These are phyloP conservation scores for Beauveria bassiana DNA, from an alignment of 2,329 filamentous ascomycete genomes.

Conservation along the genomic window DNA sequence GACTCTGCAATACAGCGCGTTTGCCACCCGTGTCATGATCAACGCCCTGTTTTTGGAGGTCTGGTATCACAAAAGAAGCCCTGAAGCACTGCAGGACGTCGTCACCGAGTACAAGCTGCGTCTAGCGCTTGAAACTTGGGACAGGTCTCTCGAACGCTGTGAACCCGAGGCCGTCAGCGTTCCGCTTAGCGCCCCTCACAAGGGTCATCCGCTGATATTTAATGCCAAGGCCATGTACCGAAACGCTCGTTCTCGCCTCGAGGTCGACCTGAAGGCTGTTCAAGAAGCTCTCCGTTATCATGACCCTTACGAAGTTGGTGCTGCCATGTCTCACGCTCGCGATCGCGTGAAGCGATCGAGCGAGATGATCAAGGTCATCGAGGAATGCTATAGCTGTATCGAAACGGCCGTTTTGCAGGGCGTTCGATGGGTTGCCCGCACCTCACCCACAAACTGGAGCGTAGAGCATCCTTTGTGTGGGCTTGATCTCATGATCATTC, in stretches of 20 bases:
- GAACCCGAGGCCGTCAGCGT: slow-evolving; percentile 86
- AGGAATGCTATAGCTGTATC: slow-evolving; percentile 96
- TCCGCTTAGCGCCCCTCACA: slow-evolving; percentile 86
- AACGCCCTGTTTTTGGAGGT: slow-evolving; percentile 97
- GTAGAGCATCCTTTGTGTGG: slow-evolving; percentile 95
- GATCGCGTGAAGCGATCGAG: slow-evolving; percentile 90
- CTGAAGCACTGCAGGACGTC: slow-evolving; percentile 93
- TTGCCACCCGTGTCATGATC: slow-evolving; percentile 96
- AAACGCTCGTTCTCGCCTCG: slow-evolving; percentile 83
- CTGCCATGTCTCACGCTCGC: slow-evolving; percentile 89
- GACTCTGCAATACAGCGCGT: slow-evolving; percentile 84
- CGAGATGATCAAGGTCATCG: slow-evolving; percentile 98
- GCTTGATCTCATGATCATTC: slow-evolving; percentile 94
- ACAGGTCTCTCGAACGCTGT: slow-evolving; percentile 88
- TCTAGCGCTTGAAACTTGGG: slow-evolving; percentile 95
- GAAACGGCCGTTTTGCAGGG: slow-evolving; percentile 92
- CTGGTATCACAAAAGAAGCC: slow-evolving; percentile 97
- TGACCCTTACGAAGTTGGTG: slow-evolving; percentile 92
- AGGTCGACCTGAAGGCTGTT: slow-evolving; percentile 91
- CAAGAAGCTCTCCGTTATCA: slow-evolving; percentile 96
- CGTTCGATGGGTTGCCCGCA: slow-evolving; percentile 96
- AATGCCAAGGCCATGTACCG: slow-evolving; percentile 97
- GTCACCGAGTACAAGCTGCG: slow-evolving; percentile 97
- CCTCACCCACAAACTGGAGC: slow-evolving; percentile 97
- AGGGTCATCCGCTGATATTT: slow-evolving; percentile 93